Conservation (phyloP, 257 asterid genomes). For the Voacanga thouarsii region DNA sequence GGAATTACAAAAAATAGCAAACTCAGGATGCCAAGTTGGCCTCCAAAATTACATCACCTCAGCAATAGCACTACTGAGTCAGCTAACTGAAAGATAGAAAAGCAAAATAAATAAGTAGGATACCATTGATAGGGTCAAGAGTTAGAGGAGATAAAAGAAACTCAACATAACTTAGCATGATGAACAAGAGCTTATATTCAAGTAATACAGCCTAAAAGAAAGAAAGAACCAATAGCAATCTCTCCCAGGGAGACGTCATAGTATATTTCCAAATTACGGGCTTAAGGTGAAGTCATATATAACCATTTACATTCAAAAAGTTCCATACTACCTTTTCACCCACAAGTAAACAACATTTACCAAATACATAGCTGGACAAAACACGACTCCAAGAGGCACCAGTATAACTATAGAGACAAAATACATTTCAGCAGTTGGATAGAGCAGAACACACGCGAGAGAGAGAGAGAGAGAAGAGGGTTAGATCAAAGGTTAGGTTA, state of each 20-base stretch:
- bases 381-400: background rate
- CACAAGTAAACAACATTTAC: slow-evolving; percentile 3
- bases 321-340: slow-evolving; percentile 1
- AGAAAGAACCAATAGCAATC: background rate
- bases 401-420: slow-evolving; percentile 1
- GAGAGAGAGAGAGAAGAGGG: background rate
- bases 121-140: background rate
- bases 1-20: background rate
- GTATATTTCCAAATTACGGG: background rate
- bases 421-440: background rate
- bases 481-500: slow-evolving; percentile 9
- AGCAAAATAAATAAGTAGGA: background rate
- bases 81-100: background rate
- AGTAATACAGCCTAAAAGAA: background rate
- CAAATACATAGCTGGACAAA: slow-evolving; percentile 6
- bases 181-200: background rate
- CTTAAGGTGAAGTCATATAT: background rate
- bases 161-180: background rate
- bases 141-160: background rate
- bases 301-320: slow-evolving; percentile 2
- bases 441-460: background rate
- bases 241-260: background rate
- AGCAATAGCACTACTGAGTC: background rate
- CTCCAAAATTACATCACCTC: background rate
- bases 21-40: background rate